These are phyloP conservation scores for Sorghum bicolor DNA, from an alignment of 176 grass and related monocot species.

Conservation along the genomic window DNA sequence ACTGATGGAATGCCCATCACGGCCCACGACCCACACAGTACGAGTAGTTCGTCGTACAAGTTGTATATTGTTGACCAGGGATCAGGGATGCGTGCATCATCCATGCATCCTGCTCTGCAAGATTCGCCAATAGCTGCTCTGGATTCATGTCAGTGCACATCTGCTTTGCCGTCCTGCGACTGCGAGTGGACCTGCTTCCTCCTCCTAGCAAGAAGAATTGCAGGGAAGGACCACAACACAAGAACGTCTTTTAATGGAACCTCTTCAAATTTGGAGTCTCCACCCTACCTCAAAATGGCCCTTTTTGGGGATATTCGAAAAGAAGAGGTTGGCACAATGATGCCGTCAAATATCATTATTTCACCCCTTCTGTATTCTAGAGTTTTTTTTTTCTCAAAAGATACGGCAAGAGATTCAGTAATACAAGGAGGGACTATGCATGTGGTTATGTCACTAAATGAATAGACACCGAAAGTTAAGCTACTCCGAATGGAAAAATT, in stretches of 20 bases:
- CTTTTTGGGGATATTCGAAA: neutral
- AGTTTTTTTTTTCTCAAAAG: too few species aligned
- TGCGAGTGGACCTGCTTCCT: slow-evolving; percentile 1
- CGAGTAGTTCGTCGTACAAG: neutral
- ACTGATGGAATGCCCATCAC: neutral
- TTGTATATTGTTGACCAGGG: slow-evolving; percentile 23
- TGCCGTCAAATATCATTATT: neutral
- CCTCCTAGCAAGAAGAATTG: neutral
- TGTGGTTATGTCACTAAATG: too few species aligned
- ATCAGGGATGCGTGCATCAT: neutral
- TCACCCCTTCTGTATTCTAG: too few species aligned
- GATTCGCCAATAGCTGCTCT: neutral
- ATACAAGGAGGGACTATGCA: too few species aligned
- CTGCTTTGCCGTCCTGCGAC: neutral
- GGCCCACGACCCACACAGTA: neutral
- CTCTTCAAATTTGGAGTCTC: neutral
- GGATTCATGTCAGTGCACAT: slow-evolving; percentile 14
- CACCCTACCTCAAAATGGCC: neutral
- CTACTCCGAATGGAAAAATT: too few species aligned
- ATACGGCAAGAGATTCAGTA: too few species aligned
- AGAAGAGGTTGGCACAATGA: too few species aligned
- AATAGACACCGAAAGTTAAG: too few species aligned
- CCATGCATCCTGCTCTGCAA: slow-evolving; percentile 4
- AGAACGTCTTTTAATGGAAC: neutral
- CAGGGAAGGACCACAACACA: neutral